Evolutionary conservation across 805 yeast genomes (phyloP), one percentile per base, ranked within the genome.

Genomic region (Lipomyces yamadae): DNA sequence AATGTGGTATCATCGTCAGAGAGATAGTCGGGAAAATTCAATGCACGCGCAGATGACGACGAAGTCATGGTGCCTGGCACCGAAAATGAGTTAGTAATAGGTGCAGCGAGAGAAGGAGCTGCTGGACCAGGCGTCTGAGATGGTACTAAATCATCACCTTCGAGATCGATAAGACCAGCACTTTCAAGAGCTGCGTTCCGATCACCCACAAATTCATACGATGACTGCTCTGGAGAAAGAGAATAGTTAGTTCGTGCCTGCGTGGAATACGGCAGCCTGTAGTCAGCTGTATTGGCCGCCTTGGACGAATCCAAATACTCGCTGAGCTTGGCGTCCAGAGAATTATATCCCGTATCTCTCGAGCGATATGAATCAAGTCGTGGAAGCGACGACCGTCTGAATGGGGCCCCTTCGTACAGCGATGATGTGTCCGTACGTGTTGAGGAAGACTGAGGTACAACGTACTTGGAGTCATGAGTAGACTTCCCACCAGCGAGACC

Each of bases 271-370:
- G 48, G 24, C 30, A 34, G 50, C 8, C 53, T 61, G 34, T 29
- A 58, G 15, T 11, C 37, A 34, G 6, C 11, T 11, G 56, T 48
- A 15, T 56, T 60, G 3, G 61, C 37, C 6, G 15, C 33, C 18
- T 30, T 52, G 33, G 32, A 29, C 34, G 32, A 60, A 10, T 61
- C 65, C n/a, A 67, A 50, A 52, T 64, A 64, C 5, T 64, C 70
- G 37, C 58, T 56, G 7, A 67, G 62, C 48, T 67, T 67, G 15
- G 70, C 69, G 42, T 66, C 70, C 7, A 66, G 60, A 6, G 69
- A 67, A 15, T 53, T 56, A 35, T 53, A 65, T 7, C 39, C 42
- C 15, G 54, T n/a, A 30, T 61, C 69, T 4, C 56, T 60, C 4
- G 60, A 52, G 10, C 53, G 59, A 39, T 65, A 64, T 11, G 70